A percentile compares a stretch with the other conserved stretches of the same genome.
Evolutionary conservation across 176 grass and related monocot species (phyloP).

Genomic region (Oryza glumipatula): DNA sequence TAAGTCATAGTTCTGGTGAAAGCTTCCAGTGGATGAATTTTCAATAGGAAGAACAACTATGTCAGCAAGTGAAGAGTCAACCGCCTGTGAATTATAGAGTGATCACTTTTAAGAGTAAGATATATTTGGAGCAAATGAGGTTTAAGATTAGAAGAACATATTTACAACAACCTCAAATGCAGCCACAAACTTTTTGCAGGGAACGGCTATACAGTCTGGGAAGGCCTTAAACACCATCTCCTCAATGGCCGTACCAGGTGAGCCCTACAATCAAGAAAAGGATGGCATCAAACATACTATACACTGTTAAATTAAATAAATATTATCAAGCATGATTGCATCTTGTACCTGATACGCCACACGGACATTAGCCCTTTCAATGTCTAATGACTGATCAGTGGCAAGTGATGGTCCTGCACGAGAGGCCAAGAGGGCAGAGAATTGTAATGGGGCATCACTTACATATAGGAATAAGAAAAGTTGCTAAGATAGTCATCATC

Average conservation of each 20-base stretch:
- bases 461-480: neutral
- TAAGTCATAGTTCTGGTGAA: slow-evolving; percentile 67
- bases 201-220: slow-evolving; percentile 51
- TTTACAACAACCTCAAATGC: slow-evolving; percentile 54
- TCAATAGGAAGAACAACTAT: slow-evolving; percentile 70
- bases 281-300: neutral
- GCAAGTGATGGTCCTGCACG: slow-evolving; percentile 50
- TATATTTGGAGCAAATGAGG: neutral
- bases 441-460: neutral
- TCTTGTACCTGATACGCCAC: slow-evolving; percentile 65
- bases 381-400: slow-evolving; percentile 42
- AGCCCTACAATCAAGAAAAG: slow-evolving; percentile 44
- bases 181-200: slow-evolving; percentile 58
- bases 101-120: slow-evolving; percentile 12
- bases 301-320: slow-evolving; percentile 10
- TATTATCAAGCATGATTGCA: neutral
- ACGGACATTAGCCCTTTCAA: slow-evolving; percentile 45
- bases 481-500: neutral
- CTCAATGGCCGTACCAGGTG: slow-evolving; percentile 58
- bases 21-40: slow-evolving; percentile 66
- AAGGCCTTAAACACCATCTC: slow-evolving; percentile 59
- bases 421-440: neutral
- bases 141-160: neutral
- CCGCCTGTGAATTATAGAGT: slow-evolving; percentile 49
- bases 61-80: slow-evolving; percentile 62